These are phyloP conservation scores for Aspergillus indologenus DNA, from an alignment of 495 filamentous ascomycete species.

Conservation along the genomic window DNA sequence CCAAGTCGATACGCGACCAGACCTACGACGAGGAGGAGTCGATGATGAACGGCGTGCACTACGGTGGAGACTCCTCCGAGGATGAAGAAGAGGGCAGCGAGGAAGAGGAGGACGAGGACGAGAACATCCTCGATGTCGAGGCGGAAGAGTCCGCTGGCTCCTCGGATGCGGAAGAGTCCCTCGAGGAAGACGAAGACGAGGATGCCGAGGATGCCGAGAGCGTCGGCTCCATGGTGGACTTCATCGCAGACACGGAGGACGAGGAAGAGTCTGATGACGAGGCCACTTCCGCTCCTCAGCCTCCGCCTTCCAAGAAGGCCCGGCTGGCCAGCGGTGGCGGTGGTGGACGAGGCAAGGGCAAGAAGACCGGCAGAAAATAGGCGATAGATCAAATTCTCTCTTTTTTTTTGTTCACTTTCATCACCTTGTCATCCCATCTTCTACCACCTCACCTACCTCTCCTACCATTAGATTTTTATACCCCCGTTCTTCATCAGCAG, in stretches of 20 bases:
- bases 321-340: conserved; percentile 24
- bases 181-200: conserved; percentile 42
- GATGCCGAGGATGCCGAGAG: conserved; percentile 45
- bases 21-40: conserved; percentile 44
- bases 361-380: conserved; percentile 37
- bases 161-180: conserved; percentile 47
- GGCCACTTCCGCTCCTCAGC: conserved; percentile 20
- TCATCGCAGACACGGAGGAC: conserved; percentile 46
- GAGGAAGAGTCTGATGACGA: conserved; percentile 39
- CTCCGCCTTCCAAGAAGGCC: conserved; percentile 40
- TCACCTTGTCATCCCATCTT: conserved; percentile 5
- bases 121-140: conserved; percentile 43
- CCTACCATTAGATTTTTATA: conserved; percentile 14
- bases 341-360: conserved; percentile 26
- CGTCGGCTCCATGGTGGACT: conserved; percentile 43
- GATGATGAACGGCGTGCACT: conserved; percentile 40
- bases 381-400: conserved; percentile 7
- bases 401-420: conserved; percentile 1
- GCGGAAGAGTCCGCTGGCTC: conserved; percentile 46
- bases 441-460: background rate
- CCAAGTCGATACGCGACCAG: conserved; percentile 41
- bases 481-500: conserved; percentile 18
- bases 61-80: conserved; percentile 35
- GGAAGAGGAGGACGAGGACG: conserved; percentile 40
- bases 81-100: conserved; percentile 40